Conservation (phyloP, 2,329 filamentous ascomycete genomes). For the Talaromyces albobiverticillius region DNA sequence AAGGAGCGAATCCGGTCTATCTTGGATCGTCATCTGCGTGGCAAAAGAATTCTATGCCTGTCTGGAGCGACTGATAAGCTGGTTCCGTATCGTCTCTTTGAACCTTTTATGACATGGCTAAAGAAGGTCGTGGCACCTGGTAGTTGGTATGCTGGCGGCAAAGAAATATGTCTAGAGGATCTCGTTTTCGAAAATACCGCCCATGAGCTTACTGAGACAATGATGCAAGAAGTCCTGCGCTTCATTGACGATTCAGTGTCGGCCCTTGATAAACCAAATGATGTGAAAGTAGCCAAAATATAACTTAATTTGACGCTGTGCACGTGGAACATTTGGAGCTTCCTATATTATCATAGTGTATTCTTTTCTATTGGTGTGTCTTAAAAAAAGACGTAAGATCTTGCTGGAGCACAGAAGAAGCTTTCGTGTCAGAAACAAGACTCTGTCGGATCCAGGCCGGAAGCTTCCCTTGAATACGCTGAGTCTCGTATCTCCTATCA, state of each 20-base stretch:
- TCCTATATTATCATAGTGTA: neutral
- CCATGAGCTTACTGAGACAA: conserved; percentile 57
- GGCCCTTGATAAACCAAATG: conserved; percentile 19
- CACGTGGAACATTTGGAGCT: conserved; percentile 18
- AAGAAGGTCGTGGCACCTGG: conserved; percentile 43
- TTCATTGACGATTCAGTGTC: conserved; percentile 50
- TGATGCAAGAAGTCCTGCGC: conserved; percentile 54
- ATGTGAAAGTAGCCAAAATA: conserved; percentile 33
- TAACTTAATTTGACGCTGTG: conserved; percentile 25
- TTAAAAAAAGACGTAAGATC: conserved; percentile 34
- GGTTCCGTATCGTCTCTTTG: conserved; percentile 57
- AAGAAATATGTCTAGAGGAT: conserved; percentile 53
- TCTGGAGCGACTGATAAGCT: conserved; percentile 58
- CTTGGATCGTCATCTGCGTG: conserved; percentile 41
- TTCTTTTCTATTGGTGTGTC: conserved; percentile 15
- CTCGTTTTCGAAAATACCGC: conserved; percentile 55
- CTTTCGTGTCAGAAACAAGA: conserved; percentile 38
- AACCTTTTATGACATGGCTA: conserved; percentile 56
- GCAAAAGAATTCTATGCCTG: conserved; percentile 54
- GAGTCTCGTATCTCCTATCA: conserved; percentile 73
- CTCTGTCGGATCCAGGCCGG: conserved; percentile 84
- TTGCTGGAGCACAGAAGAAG: conserved; percentile 26
- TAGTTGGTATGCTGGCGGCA: conserved; percentile 51
- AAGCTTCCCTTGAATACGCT: conserved; percentile 72
- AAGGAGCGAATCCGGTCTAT: conserved; percentile 42